Conservation (phyloP, 495 filamentous ascomycete genomes). For the Venustampulla echinocandica region DNA sequence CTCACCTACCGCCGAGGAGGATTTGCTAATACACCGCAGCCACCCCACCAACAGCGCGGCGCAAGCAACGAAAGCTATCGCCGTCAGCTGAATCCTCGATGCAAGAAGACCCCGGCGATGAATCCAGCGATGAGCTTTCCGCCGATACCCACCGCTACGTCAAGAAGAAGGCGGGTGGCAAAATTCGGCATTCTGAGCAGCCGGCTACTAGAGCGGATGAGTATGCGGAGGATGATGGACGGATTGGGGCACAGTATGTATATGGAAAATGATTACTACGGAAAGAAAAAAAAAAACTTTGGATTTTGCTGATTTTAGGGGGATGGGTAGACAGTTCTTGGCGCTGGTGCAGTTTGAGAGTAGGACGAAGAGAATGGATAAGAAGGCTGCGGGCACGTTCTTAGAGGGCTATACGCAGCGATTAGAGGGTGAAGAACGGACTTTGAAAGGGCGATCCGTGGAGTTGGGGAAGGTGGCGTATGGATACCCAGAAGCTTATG, state of each 20-base stretch:
- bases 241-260: slow-evolving; percentile 27
- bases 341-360: slow-evolving; percentile 6
- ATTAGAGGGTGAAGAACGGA: slow-evolving; percentile 15
- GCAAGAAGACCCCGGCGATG: slow-evolving; percentile 5
- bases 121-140: slow-evolving; percentile 10
- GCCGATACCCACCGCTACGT: slow-evolving; percentile 7
- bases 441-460: slow-evolving; percentile 13
- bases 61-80: slow-evolving; percentile 6
- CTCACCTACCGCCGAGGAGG: too few relatives aligned
- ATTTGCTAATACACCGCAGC: slow-evolving; percentile 6
- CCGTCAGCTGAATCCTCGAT: background rate
- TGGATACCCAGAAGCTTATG: too few relatives aligned
- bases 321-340: slow-evolving; percentile 6
- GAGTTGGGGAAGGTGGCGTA: background rate
- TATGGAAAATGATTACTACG: background rate
- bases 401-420: slow-evolving; percentile 12
- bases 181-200: slow-evolving; percentile 11
- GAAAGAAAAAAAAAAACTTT: too few relatives aligned
- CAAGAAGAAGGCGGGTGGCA: slow-evolving; percentile 20
- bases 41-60: slow-evolving; percentile 6
- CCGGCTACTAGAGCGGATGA: slow-evolving; percentile 25
- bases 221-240: slow-evolving; percentile 30
- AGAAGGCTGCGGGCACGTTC: slow-evolving; percentile 18
- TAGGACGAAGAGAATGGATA: slow-evolving; percentile 17
- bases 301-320: background rate